phyloP scores from a whole-genome alignment of 2,329 filamentous ascomycete genomes.

The Tolypocladium ovalisporum region DNA sequence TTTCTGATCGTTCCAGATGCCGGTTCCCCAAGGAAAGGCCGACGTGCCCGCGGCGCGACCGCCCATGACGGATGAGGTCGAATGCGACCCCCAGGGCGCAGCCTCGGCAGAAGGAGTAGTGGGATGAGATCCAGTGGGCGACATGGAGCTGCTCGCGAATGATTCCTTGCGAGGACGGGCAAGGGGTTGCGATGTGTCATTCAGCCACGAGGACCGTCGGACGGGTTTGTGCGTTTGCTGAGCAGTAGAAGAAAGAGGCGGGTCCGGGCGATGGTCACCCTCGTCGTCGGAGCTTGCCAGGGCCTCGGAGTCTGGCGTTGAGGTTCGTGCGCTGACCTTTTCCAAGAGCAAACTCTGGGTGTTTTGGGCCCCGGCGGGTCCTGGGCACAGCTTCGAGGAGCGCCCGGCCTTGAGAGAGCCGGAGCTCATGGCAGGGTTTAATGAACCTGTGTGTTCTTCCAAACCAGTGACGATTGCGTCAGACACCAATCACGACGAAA shows the following conservation, averaged over 20 bases:
- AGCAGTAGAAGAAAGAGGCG: conserved; percentile 24
- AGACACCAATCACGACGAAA: neutral
- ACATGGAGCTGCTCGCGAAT: conserved; percentile 65
- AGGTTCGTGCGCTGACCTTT: conserved; percentile 67
- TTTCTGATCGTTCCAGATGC: conserved; percentile 80
- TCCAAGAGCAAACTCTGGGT: conserved; percentile 60
- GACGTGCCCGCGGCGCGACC: conserved; percentile 36
- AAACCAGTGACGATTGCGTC: neutral
- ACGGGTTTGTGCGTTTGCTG: conserved; percentile 50
- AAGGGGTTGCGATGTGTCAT: conserved; percentile 60
- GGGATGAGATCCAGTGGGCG: conserved; percentile 69
- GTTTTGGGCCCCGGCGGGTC: conserved; percentile 35
- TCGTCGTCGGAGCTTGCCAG: conserved; percentile 94
- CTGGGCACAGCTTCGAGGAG: conserved; percentile 39
- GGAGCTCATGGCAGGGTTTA: conserved; percentile 36
- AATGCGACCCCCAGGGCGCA: conserved; percentile 44
- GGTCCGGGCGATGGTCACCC: conserved; percentile 52
- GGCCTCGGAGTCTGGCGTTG: conserved; percentile 89
- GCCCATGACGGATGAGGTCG: conserved; percentile 31
- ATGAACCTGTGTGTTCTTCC: neutral
- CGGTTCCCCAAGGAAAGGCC: conserved; percentile 62
- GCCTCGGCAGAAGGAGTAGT: conserved; percentile 64
- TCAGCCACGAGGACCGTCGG: conserved; percentile 74
- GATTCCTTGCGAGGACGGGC: conserved; percentile 63
- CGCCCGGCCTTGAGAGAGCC: conserved; percentile 37